Conservation (phyloP, 2,329 filamentous ascomycete genomes). For the Chaetomiaceae sp. region DNA sequence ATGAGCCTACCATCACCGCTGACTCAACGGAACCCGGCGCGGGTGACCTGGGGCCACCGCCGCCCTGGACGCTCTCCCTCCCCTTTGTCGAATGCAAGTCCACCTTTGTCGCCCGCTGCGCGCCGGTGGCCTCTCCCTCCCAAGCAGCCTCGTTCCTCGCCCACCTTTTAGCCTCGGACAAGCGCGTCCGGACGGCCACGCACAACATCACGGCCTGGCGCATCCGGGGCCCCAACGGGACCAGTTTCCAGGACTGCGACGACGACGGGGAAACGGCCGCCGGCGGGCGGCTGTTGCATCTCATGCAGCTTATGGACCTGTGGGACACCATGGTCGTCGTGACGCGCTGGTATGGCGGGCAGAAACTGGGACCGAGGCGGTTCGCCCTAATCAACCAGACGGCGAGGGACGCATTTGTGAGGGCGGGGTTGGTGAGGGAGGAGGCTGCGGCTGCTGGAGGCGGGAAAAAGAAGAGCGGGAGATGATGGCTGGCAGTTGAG, state of each 20-base stretch:
- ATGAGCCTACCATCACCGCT: background rate
- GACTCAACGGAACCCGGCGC: background rate
- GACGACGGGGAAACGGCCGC: slow-evolving; percentile 96
- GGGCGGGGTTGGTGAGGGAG: slow-evolving; percentile 55
- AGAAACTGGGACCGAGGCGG: slow-evolving; percentile 80
- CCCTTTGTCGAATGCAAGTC: slow-evolving; percentile 78
- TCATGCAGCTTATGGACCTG: slow-evolving; percentile 92
- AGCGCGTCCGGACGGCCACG: slow-evolving; percentile 77
- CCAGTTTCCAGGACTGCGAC: slow-evolving; percentile 80
- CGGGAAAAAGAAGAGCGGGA: slow-evolving; percentile 41
- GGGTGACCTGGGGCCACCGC: slow-evolving; percentile 25
- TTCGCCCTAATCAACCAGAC: slow-evolving; percentile 87
- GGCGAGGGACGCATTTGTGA: slow-evolving; percentile 78
- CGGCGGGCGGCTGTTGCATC: slow-evolving; percentile 75
- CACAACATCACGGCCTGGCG: slow-evolving; percentile 97
- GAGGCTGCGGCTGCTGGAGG: slow-evolving; percentile 39
- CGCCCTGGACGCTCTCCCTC: slow-evolving; percentile 70
- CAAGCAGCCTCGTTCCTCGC: slow-evolving; percentile 68
- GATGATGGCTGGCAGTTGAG: slow-evolving; percentile 24
- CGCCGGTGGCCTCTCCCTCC: slow-evolving; percentile 61
- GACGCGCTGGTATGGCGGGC: slow-evolving; percentile 90
- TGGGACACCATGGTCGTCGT: slow-evolving; percentile 94
- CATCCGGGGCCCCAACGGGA: slow-evolving; percentile 58
- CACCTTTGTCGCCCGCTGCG: slow-evolving; percentile 76
- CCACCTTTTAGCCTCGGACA: slow-evolving; percentile 76